phyloP scores from a whole-genome alignment of 2,329 filamentous ascomycete species.

The Neoarthrinium moseri region DNA sequence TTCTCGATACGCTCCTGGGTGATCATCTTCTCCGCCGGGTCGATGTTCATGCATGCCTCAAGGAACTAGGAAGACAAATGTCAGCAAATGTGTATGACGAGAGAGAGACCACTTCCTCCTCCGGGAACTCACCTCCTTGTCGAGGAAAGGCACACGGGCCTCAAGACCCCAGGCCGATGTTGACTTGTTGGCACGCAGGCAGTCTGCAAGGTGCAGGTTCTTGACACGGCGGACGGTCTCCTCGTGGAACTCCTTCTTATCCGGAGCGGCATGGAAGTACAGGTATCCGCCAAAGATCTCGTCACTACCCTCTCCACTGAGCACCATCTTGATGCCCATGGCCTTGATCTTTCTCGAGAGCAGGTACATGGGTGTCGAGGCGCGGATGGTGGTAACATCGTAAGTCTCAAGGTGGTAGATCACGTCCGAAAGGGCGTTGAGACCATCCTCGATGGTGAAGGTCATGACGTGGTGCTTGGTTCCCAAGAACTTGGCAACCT shows the following conservation, averaged over 20 bases:
- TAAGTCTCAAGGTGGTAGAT: constrained; percentile 98
- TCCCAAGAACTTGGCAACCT: constrained; percentile 94
- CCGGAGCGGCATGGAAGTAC: constrained; percentile 94
- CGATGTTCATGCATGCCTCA: constrained; percentile 88
- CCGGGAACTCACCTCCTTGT: constrained; percentile 68
- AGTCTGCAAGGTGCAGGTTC: constrained; percentile 95
- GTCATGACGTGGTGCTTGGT: constrained; percentile 98
- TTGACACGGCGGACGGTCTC: constrained; percentile 94
- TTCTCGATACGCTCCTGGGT: constrained; percentile 88
- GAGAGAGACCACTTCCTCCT: neutral
- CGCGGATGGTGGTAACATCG: constrained; percentile 97
- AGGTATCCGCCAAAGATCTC: constrained; percentile 98
- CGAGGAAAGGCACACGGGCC: constrained; percentile 95
- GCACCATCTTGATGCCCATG: constrained; percentile 99
- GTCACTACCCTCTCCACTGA: constrained; percentile 94
- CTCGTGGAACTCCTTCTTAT: constrained; percentile 89
- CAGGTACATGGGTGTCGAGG: constrained; percentile 98
- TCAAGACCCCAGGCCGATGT: constrained; percentile 98
- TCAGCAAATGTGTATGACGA: constrained; percentile 15
- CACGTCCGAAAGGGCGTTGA: constrained; percentile 95
- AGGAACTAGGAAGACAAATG: constrained; percentile 65
- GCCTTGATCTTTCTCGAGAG: constrained; percentile 98
- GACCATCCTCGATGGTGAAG: constrained; percentile 95
- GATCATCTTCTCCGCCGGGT: constrained; percentile 95
- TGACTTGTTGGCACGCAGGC: constrained; percentile 97